phyloP scores from a whole-genome alignment of 768 basidiomycete genomes.

The Lepiota brunneoincarnata region DNA sequence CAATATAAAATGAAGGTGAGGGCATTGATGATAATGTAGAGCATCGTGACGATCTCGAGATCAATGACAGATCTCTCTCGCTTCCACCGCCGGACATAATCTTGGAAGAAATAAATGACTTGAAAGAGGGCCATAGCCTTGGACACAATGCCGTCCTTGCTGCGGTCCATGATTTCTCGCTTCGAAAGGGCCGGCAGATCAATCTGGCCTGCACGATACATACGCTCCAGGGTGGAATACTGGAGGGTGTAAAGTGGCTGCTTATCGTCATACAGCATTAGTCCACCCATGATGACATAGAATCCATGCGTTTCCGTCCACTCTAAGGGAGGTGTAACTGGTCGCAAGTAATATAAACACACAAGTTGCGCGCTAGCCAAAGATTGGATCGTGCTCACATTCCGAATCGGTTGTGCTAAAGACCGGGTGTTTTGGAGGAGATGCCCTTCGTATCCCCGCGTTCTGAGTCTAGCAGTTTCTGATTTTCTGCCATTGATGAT shows the following conservation, averaged over 20 bases:
- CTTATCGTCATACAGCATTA: slow-evolving; percentile 11
- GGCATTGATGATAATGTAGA: slow-evolving; percentile 11
- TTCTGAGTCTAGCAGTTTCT: slow-evolving; percentile 10
- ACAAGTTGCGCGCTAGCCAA: neutral
- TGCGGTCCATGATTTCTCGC: slow-evolving; percentile 10
- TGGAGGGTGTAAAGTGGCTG: slow-evolving; percentile 12
- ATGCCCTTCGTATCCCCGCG: neutral
- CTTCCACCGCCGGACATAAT: slow-evolving; percentile 12
- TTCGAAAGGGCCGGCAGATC: slow-evolving; percentile 8
- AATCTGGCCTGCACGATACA: slow-evolving; percentile 9
- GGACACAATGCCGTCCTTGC: slow-evolving; percentile 11
- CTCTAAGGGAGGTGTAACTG: slow-evolving; percentile 3
- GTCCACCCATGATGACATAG: slow-evolving; percentile 11
- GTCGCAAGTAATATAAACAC: neutral
- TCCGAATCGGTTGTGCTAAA: neutral
- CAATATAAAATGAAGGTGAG: slow-evolving; percentile 10
- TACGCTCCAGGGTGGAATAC: slow-evolving; percentile 10
- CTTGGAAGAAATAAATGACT: slow-evolving; percentile 12
- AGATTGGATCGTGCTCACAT: neutral
- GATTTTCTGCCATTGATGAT: neutral
- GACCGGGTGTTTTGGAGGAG: neutral
- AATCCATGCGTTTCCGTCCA: slow-evolving; percentile 11
- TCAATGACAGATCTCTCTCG: slow-evolving; percentile 11
- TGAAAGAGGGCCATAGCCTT: slow-evolving; percentile 13
- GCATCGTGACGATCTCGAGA: slow-evolving; percentile 11